Evolutionary conservation across 768 basidiomycete species (phyloP).

Genomic region (Lanmaoa rubissima): DNA sequence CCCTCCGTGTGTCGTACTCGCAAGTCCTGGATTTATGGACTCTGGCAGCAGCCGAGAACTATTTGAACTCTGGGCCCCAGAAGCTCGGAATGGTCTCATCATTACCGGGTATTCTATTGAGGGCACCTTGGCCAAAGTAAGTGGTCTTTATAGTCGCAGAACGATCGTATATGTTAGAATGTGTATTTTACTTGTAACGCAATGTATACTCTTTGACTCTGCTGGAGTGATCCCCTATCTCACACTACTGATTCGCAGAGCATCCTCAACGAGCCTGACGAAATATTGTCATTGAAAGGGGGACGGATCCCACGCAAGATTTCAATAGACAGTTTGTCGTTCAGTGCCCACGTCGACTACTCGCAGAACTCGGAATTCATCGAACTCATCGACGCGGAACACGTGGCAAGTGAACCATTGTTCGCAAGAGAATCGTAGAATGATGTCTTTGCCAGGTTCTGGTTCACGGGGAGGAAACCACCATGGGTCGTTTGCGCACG

Average conservation of each 20-base stretch:
- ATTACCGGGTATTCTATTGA: conserved; percentile 97
- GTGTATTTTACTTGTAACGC: conserved; percentile 18
- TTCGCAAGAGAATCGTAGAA: background rate
- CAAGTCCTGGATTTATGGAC: conserved; percentile 93
- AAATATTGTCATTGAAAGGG: conserved; percentile 75
- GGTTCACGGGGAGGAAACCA: conserved; percentile 90
- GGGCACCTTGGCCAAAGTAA: conserved; percentile 94
- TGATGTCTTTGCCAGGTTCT: conserved; percentile 54
- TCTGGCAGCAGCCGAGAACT: conserved; percentile 87
- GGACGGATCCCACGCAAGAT: conserved; percentile 77
- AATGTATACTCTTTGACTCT: conserved; percentile 6
- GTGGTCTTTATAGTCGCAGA: conserved; percentile 36
- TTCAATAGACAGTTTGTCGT: conserved; percentile 92
- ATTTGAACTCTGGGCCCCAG: conserved; percentile 93
- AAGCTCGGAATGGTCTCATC: conserved; percentile 90
- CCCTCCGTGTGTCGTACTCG: conserved; percentile 93
- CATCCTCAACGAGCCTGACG: conserved; percentile 90
- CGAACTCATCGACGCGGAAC: conserved; percentile 83
- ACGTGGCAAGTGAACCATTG: conserved; percentile 59
- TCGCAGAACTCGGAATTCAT: conserved; percentile 96
- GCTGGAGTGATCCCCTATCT: conserved; percentile 7
- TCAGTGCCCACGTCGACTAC: conserved; percentile 95
- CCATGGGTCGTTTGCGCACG: conserved; percentile 83
- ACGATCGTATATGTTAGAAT: background rate
- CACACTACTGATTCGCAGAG: conserved; percentile 50